These are phyloP conservation scores for Melaleuca quinquenervia DNA, from an alignment of 345 rosid species.

Conservation along the genomic window DNA sequence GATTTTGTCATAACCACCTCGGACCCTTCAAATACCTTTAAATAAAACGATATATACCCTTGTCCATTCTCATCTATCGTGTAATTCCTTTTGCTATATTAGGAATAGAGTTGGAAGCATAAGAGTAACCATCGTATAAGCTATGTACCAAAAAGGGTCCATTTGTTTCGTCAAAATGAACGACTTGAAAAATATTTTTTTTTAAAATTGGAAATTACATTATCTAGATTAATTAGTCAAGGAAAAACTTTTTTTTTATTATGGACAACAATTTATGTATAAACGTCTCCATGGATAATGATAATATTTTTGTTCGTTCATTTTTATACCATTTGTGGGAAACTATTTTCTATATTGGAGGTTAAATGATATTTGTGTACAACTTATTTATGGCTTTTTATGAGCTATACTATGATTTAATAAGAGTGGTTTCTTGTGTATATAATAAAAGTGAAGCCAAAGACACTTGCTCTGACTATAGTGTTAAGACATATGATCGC, in stretches of 20 bases:
- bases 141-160: neutral
- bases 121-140: neutral
- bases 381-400: neutral
- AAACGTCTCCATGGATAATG: neutral
- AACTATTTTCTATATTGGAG: neutral
- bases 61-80: neutral
- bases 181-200: neutral
- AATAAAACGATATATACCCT: neutral
- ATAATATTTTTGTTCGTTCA: fast-evolving
- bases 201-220: neutral
- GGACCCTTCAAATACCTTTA: fast-evolving
- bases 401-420: neutral
- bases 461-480: neutral
- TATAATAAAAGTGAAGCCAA: neutral
- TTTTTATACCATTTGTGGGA: neutral
- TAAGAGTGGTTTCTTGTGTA: neutral
- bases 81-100: neutral
- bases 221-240: neutral
- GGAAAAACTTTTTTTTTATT: neutral
- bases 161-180: neutral
- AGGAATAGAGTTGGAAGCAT: neutral
- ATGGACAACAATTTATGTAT: fast-evolving
- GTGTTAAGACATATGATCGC: neutral
- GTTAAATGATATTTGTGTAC: neutral
- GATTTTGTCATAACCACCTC: neutral